phyloP scores from a whole-genome alignment of 805 yeast species.

The Cyberlindnera misumaiensis region DNA sequence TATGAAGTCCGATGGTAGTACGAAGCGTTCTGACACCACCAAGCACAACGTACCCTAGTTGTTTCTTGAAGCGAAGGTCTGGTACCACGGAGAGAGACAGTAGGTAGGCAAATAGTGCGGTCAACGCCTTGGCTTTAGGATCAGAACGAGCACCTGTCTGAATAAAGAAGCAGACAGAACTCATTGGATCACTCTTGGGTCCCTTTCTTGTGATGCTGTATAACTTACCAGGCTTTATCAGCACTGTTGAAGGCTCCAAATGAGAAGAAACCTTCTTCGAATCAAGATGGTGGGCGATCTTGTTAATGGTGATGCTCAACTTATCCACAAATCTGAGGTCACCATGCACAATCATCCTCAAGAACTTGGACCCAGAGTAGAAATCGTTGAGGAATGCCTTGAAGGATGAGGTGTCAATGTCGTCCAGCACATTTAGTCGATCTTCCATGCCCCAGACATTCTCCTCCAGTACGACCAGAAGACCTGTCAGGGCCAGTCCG shows the following conservation, averaged over 20 bases:
- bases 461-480: conserved; percentile 48
- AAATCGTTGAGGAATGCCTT: conserved; percentile 25
- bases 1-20: conserved; percentile 50
- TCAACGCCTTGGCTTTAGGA: conserved; percentile 28
- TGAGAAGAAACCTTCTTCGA: not conserved
- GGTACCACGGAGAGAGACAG: conserved; percentile 36
- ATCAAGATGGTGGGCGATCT: conserved; percentile 24
- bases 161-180: conserved; percentile 44
- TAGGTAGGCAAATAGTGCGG: conserved; percentile 41
- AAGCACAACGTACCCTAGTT: conserved; percentile 56
- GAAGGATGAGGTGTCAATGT: conserved; percentile 33
- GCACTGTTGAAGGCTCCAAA: conserved; percentile 32
- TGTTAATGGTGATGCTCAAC: conserved; percentile 19
- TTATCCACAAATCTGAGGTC: conserved; percentile 27
- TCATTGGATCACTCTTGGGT: conserved; percentile 41
- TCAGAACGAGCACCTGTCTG: conserved; percentile 49
- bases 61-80: conserved; percentile 47
- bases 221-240: conserved; percentile 31
- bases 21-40: conserved; percentile 49
- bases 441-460: conserved; percentile 48
- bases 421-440: conserved; percentile 50
- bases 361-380: conserved; percentile 23
- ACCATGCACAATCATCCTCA: conserved; percentile 47
- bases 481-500: conserved; percentile 41
- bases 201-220: conserved; percentile 29